Base-by-base conservation (phyloP, 495 filamentous ascomycete genomes). In the Cercophora newfieldiana region DNA sequence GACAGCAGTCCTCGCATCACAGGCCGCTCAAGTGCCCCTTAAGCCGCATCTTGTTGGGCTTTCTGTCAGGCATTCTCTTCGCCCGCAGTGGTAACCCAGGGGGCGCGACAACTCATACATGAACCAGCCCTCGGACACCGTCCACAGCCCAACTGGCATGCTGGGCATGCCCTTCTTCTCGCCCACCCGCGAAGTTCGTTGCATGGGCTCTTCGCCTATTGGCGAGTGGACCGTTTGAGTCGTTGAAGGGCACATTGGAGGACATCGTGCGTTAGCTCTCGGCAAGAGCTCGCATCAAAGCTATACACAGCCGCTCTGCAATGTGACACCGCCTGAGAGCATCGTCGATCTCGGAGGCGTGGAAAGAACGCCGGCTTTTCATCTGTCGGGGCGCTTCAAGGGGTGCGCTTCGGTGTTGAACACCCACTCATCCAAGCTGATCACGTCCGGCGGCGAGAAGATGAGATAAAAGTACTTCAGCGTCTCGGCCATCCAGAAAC, bases 361-460 rank as follows among this genome's bases (percentile, higher is more conserved):
- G 8, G 10, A 14, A 53, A 53, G n/a, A 53, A 53, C 10, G 3
- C 24, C 50, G 16, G 50, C 50, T 8, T 22, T 10, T 53, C 50
- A 53, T 19, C 50, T 53, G 50, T 53, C 50, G 1, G 60, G n/a
- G n/a, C 60, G 24, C 29, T 33, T 31, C 25, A 96, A 83, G 2
- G 89, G 86, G 75, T 94, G 92, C 2, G 90, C 92, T 77, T 94
- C 92, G 0, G 91, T 95, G 72, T 94, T 96, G 63, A 94, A 86
- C 0, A 96, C 89, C 57, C 91, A 84, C 16, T 91, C 80, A 66
- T 91, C 87, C 69, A 95, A 75, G 74, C 84, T 90, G 22, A 92
- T 78, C 29, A 87, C 64, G 61, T 85, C 80, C 0, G 90, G 88
- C 49, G 90, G 86, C 19, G 85, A 63, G 54, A 63, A 63, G 4